These are phyloP conservation scores for Dactylellina drechsleri DNA, from an alignment of 2,329 filamentous ascomycete species.

Conservation along the genomic window DNA sequence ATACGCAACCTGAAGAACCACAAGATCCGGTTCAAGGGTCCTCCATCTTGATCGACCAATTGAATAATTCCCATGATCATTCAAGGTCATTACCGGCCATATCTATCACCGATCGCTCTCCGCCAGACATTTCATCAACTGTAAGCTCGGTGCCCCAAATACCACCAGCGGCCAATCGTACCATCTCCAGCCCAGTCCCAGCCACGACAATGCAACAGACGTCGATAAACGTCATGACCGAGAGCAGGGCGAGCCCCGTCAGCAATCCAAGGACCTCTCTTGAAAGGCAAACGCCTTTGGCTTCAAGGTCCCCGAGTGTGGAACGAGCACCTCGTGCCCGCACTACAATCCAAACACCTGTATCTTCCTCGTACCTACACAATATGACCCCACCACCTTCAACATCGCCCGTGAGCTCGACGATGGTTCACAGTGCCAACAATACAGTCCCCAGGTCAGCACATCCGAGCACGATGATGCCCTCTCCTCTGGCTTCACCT, in stretches of 20 bases:
- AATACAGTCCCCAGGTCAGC: conserved; percentile 25
- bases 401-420: conserved; percentile 46
- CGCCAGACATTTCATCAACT: background rate
- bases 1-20: conserved; percentile 39
- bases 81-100: background rate
- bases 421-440: conserved; percentile 11
- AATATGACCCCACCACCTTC: conserved; percentile 47
- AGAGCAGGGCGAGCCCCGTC: conserved; percentile 14
- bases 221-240: background rate
- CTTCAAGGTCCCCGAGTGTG: conserved; percentile 11
- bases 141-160: background rate
- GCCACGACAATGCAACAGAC: background rate
- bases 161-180: background rate
- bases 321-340: conserved; percentile 17
- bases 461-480: conserved; percentile 30
- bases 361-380: conserved; percentile 15
- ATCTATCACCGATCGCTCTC: conserved; percentile 14
- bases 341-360: conserved; percentile 25
- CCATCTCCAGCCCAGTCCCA: background rate
- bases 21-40: background rate
- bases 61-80: no score
- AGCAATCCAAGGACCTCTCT: background rate
- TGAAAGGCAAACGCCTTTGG: background rate
- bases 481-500: conserved; percentile 38
- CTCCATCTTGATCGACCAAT: conserved; percentile 6